Base-by-base conservation (phyloP, 2,329 filamentous ascomycete genomes). In the Penicillium sp. region DNA sequence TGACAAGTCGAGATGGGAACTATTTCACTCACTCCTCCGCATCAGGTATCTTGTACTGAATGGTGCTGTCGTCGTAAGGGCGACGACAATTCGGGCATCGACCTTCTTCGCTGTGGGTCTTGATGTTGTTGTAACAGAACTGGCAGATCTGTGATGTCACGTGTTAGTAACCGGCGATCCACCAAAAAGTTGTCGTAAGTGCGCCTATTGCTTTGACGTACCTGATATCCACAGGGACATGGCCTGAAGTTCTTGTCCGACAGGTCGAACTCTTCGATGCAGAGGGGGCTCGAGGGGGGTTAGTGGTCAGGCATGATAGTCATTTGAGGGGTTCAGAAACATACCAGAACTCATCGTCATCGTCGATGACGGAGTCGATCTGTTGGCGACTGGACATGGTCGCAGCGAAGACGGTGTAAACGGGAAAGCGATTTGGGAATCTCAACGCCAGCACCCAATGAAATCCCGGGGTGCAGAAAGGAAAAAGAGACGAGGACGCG, bases 41-140 rank as follows among this genome's bases (percentile, higher is more conserved):
- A 57, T 94, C 96, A 60, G 96, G 91, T 58, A 95, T 90, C 78
- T 96, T 96, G 86, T 92, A 99, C 78, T 97, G 88, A 75, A 99
- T 98, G 34, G 92, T 96, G 75, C 94, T 94, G 69, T 99, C 96
- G 76, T 97, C 92, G 76, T 99, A 99, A 5, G 92, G 90, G 75
- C 95, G 86, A 78, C 95, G 88, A 76, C 95, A 99, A 67, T 96
- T 96, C n/a, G 95, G 95, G 77, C 95, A 99, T 59, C 97, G 85
- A 38, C 94, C 93, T 74, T 97, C 98, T 85, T 81, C 79, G 62
- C 96, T 92, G 71, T 97, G 97, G 70, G 90, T 96, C 80, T 96
- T 96, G 76, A 99, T 96, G 76, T 98, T 99, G 80, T 99, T 97
- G 82, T 94, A 99, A 81, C 95, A 99, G 79, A 99, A 99, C 82